A percentile compares a stretch with the other conserved stretches of the same genome.
Conservation (phyloP, 2,329 filamentous ascomycete genomes). For the Pseudopithomyces chartarum region DNA sequence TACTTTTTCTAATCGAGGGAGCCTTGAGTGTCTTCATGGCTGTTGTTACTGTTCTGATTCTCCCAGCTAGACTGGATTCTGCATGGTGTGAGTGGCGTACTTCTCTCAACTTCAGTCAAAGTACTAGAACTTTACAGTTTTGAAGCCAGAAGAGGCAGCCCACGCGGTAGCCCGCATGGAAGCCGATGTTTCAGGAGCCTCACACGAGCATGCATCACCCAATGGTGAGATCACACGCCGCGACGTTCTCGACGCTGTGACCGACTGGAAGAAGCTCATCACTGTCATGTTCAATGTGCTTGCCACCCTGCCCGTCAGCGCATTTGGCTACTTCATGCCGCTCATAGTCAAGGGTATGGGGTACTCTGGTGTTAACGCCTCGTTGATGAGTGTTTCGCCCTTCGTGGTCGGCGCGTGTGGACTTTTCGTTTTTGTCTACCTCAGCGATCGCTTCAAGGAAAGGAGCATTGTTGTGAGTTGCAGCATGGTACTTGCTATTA, state of each 20-base stretch:
- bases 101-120: too few relatives aligned
- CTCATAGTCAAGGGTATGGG: slow-evolving; percentile 13
- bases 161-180: slow-evolving; percentile 15
- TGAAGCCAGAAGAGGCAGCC: neutral
- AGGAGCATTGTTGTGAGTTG: neutral
- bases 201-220: neutral
- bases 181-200: slow-evolving; percentile 3
- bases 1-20: slow-evolving; percentile 15
- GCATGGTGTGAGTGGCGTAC: slow-evolving; percentile 4
- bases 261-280: slow-evolving; percentile 15
- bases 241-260: slow-evolving; percentile 13
- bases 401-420: slow-evolving; percentile 9
- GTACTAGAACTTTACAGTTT: neutral
- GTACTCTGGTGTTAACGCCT: slow-evolving; percentile 7
- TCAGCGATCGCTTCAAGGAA: slow-evolving; percentile 12
- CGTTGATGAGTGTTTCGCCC: slow-evolving; percentile 14
- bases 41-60: neutral
- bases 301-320: slow-evolving; percentile 7
- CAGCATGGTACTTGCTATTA: slow-evolving; percentile 5
- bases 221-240: neutral
- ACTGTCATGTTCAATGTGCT: slow-evolving; percentile 8
- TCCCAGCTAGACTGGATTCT: neutral
- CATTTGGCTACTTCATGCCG: slow-evolving; percentile 10
- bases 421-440: slow-evolving; percentile 10
- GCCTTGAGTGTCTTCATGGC: slow-evolving; percentile 7